Evolutionary conservation across 306 rosid species (phyloP), one percentile per base, ranked within the genome.

Genomic region (Glycyrrhiza uralensis): DNA sequence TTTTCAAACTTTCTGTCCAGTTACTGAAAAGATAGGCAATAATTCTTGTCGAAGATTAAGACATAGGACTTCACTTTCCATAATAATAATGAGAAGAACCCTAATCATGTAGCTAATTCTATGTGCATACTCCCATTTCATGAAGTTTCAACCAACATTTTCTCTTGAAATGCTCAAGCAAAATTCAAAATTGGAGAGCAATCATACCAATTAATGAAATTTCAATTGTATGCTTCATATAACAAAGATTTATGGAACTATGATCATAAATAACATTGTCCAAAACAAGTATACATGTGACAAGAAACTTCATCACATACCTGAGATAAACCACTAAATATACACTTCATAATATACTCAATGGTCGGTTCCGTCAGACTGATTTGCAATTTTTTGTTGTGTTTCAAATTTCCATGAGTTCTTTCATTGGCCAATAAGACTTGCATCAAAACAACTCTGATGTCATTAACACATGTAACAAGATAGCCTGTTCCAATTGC

Each of bases 311-410:
- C 22, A 66, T 32, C 32, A 28, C 82, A 67, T 85, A 94, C 98
- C 98, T 89, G 83, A 20, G 97, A 79, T 19, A 68, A 80, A 71
- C 87, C 85, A 83, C 78, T 79, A 79, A 89, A 87, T 61, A 91
- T 76, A 84, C 86, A 83, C 71, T 86, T 89, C 81, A 89, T 82
- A 44, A 86, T 81, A 81, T 87, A 91, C 82, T 94, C 98, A 65
- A 91, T 86, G 70, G 92, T 79, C 52, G 98, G 98, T 73, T 94
- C 98, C 79, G 91, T 85, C 80, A 91, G 71, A 79, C 77, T 61
- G 74, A 91, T 66, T 62, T 82, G 82, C 83, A 84, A 69, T 29
- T 80, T 84, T 73, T 71, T 87, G 81, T 80, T 69, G 41, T 46
- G 76, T n/a, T 59, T 67, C 44, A 52, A 64, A 49, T 77, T 76